Conservation (phyloP, 331 rosid species). For the Erythrophleum ivorense region DNA sequence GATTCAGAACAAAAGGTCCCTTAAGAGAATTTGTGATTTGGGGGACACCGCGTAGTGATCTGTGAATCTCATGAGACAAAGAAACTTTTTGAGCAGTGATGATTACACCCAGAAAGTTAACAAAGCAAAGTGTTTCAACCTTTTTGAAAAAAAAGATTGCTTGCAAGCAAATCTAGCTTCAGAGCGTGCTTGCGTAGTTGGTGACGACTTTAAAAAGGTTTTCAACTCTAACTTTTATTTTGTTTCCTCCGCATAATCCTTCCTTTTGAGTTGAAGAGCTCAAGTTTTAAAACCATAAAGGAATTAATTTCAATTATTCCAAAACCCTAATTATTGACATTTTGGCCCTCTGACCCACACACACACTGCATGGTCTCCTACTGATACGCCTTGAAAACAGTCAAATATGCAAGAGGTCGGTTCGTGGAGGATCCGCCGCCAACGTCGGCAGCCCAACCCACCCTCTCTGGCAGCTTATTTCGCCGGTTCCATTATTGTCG, state of each 20-base stretch:
- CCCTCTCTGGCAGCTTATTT: conserved; percentile 25
- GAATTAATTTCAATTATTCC: not conserved
- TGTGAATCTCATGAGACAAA: conserved; percentile 28
- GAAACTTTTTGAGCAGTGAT: conserved; percentile 34
- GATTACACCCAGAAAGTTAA: conserved; percentile 48
- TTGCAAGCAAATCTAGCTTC: conserved; percentile 52
- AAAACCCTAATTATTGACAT: conserved; percentile 42
- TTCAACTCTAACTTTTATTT: conserved; percentile 41
- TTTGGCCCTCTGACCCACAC: conserved; percentile 33
- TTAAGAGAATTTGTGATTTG: not conserved
- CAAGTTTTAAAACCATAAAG: not conserved
- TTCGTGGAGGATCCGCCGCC: conserved; percentile 44
- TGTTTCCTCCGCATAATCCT: conserved; percentile 28
- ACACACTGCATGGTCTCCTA: conserved; percentile 40
- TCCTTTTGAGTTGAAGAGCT: conserved; percentile 35
- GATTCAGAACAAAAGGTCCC: conserved; percentile 26
- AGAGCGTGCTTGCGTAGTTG: conserved; percentile 35
- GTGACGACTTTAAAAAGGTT: conserved; percentile 33
- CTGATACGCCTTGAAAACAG: conserved; percentile 47
- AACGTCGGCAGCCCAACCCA: conserved; percentile 50
- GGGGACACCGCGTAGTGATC: not conserved
- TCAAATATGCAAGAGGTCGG: conserved; percentile 50
- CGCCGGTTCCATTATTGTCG: conserved; percentile 53
- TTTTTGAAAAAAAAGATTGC: conserved; percentile 24
- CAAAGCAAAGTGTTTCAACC: conserved; percentile 26